Evolutionary conservation across 305 asterid species (phyloP).

Genomic region (Fraxinus platypoda): DNA sequence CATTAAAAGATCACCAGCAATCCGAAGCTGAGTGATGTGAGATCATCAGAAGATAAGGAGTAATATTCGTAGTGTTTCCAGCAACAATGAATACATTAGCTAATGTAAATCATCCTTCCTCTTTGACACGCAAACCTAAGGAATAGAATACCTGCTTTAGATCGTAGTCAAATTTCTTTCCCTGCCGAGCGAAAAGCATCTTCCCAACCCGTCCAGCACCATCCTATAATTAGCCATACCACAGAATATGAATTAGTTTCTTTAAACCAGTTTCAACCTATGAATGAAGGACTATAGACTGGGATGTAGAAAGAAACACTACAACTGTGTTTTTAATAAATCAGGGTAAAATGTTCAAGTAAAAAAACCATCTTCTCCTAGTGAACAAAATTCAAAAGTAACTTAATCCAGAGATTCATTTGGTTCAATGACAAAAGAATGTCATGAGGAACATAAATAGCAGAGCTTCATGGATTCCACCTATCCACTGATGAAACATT

Average conservation of each 20-base stretch:
- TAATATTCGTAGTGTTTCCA: not conserved
- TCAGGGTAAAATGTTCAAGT: not conserved
- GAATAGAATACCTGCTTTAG: slow-evolving; percentile 68
- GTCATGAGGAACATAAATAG: slow-evolving; percentile 8
- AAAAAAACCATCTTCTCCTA: slow-evolving; percentile 4
- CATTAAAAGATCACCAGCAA: slow-evolving; percentile 93
- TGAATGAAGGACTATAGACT: not conserved
- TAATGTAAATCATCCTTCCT: not conserved
- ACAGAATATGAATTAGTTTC: slow-evolving; percentile 17
- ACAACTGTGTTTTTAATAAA: not conserved
- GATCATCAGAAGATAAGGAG: slow-evolving; percentile 16
- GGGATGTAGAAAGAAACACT: slow-evolving; percentile 3
- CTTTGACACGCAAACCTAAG: slow-evolving; percentile 20
- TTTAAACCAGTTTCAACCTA: not conserved
- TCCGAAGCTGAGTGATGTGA: slow-evolving; percentile 64
- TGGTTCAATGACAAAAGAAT: slow-evolving; percentile 8
- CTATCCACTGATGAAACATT: not conserved
- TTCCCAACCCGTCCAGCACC: slow-evolving; percentile 98
- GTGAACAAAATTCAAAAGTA: slow-evolving; percentile 10
- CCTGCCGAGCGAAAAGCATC: slow-evolving; percentile 91
- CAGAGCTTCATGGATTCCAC: not conserved
- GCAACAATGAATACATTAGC: not conserved
- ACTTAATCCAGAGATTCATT: slow-evolving; percentile 2
- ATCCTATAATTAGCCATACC: slow-evolving; percentile 50
- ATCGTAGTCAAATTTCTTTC: slow-evolving; percentile 86